Evolutionary conservation across 257 asterid species (phyloP).

Genomic region (Voacanga thouarsii): DNA sequence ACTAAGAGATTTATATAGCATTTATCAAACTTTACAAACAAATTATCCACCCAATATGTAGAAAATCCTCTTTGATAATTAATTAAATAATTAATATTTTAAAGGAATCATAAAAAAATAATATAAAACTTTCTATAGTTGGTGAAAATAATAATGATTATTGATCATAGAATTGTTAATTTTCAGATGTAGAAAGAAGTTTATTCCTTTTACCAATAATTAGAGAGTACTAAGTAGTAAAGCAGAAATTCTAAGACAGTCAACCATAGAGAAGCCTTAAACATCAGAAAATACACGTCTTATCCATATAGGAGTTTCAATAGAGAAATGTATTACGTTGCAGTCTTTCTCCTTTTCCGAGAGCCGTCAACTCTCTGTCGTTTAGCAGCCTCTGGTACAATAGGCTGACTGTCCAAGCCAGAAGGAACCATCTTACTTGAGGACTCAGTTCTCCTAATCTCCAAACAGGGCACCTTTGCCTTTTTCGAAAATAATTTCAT

Average conservation of each 20-base stretch:
- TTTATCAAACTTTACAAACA: neutral
- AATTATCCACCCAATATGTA: neutral
- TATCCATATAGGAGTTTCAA: neutral
- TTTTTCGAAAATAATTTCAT: slow-evolving; percentile 50
- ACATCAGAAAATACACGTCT: neutral
- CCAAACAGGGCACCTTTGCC: slow-evolving; percentile 28
- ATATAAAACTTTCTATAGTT: neutral
- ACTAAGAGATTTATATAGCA: too few relatives aligned
- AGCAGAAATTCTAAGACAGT: neutral
- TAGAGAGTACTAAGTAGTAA: neutral
- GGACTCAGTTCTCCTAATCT: slow-evolving; percentile 24
- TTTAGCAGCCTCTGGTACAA: slow-evolving; percentile 35
- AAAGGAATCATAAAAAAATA: neutral
- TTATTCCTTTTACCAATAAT: neutral
- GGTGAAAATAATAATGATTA: neutral
- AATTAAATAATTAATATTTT: too few relatives aligned
- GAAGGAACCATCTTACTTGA: slow-evolving; percentile 29
- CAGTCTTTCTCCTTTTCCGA: slow-evolving; percentile 77
- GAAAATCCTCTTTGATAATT: neutral
- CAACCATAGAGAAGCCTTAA: neutral
- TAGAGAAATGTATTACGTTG: slow-evolving; percentile 45
- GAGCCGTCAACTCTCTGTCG: slow-evolving; percentile 40
- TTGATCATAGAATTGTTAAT: neutral
- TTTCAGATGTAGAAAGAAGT: neutral
- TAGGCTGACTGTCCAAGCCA: slow-evolving; percentile 26